A percentile compares a stretch with the other conserved stretches of the same genome.
Conservation (phyloP, 2,329 filamentous ascomycete species). For the Helminthosporium solani region DNA sequence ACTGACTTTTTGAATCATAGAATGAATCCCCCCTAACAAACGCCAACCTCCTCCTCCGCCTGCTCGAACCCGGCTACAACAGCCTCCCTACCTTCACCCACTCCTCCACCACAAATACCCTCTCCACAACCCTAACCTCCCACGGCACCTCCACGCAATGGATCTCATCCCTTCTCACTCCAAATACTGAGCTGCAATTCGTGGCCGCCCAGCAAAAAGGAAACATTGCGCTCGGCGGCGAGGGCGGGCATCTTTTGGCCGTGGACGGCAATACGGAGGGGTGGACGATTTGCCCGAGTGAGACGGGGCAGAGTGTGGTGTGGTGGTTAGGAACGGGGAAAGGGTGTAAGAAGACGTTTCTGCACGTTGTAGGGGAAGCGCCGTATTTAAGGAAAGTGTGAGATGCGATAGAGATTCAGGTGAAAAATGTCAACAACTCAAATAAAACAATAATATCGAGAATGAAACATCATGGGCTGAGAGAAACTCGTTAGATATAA, state of each 20-base stretch:
- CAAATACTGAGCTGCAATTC: slow-evolving; percentile 36
- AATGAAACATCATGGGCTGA: no score
- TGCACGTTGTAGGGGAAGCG: slow-evolving; percentile 41
- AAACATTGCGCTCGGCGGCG: slow-evolving; percentile 31
- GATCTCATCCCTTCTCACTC: slow-evolving; percentile 33
- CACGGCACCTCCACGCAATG: slow-evolving; percentile 28
- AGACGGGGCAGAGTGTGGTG: slow-evolving; percentile 35
- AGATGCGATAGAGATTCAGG: neutral
- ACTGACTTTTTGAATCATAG: slow-evolving; percentile 1
- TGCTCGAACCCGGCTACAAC: slow-evolving; percentile 41
- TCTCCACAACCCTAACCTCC: slow-evolving; percentile 27
- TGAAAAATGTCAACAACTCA: no score
- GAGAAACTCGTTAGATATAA: no score
- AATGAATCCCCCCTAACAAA: slow-evolving; percentile 36
- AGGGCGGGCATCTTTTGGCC: slow-evolving; percentile 40
- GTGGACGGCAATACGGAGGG: slow-evolving; percentile 39
- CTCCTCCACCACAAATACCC: slow-evolving; percentile 35
- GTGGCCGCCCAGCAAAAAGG: slow-evolving; percentile 31
- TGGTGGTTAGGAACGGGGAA: slow-evolving; percentile 41
- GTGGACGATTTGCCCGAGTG: slow-evolving; percentile 43
- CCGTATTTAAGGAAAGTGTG: slow-evolving; percentile 33
- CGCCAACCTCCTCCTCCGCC: slow-evolving; percentile 40
- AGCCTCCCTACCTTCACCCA: slow-evolving; percentile 44
- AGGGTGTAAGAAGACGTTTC: slow-evolving; percentile 39
- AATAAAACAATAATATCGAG: no score